Evolutionary conservation across 2,329 filamentous ascomycete genomes (phyloP).

Genomic region (Monilinia fructicola): DNA sequence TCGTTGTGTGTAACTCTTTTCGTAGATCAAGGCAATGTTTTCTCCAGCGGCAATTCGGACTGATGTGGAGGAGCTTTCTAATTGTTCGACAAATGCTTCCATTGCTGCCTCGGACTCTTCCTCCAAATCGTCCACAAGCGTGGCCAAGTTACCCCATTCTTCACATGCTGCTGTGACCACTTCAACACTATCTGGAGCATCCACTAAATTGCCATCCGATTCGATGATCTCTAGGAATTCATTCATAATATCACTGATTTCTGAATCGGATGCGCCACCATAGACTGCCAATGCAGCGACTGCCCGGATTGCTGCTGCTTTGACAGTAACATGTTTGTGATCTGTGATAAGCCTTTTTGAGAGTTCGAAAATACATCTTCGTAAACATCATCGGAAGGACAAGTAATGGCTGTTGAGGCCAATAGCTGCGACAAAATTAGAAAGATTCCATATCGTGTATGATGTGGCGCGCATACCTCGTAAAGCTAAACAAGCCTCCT

Average conservation of each 20-base stretch:
- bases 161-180: constrained; percentile 66
- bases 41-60: constrained; percentile 71
- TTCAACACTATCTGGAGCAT: constrained; percentile 59
- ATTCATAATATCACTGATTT: constrained; percentile 63
- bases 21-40: constrained; percentile 69
- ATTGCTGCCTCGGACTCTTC: constrained; percentile 62
- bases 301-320: constrained; percentile 66
- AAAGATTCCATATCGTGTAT: background rate
- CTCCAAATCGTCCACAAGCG: constrained; percentile 64
- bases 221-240: constrained; percentile 66
- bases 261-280: constrained; percentile 62
- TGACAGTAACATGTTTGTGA: constrained; percentile 56
- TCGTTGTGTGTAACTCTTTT: constrained; percentile 54
- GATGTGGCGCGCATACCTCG: constrained; percentile 46
- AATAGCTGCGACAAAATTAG: constrained; percentile 49
- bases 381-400: constrained; percentile 60
- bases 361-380: constrained; percentile 52
- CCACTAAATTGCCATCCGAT: constrained; percentile 63
- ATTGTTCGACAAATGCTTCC: constrained; percentile 68
- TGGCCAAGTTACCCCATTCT: constrained; percentile 68
- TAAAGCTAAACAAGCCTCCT: constrained; percentile 62
- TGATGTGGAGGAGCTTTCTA: constrained; percentile 58
- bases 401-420: constrained; percentile 63
- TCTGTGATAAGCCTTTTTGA: constrained; percentile 61
- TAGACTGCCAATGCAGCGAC: constrained; percentile 63